Evolutionary conservation across 1,139 yeast species (phyloP).

Genomic region (Blastobotrys apis): DNA sequence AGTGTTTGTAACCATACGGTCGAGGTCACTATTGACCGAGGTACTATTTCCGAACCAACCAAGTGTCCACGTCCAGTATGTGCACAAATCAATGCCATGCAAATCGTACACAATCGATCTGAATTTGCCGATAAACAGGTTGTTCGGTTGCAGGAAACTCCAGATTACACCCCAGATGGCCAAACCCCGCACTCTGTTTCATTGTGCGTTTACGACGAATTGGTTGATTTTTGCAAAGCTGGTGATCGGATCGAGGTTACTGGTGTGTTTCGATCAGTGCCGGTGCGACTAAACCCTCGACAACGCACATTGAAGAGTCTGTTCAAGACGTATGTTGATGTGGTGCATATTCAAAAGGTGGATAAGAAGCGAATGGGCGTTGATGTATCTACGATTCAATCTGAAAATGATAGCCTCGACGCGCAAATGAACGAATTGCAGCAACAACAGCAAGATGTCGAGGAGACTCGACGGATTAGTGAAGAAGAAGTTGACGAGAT

Average conservation of each 20-base stretch:
- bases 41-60: slow-evolving; percentile 89
- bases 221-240: slow-evolving; percentile 91
- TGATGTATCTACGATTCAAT: slow-evolving; percentile 61
- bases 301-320: slow-evolving; percentile 79
- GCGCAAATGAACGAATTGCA: slow-evolving; percentile 26
- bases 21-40: slow-evolving; percentile 90
- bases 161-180: slow-evolving; percentile 97
- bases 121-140: slow-evolving; percentile 94
- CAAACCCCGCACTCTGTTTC: slow-evolving; percentile 98
- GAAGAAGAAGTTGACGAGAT: slow-evolving; percentile 67
- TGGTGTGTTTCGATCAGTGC: slow-evolving; percentile 89
- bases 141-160: slow-evolving; percentile 91
- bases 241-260: slow-evolving; percentile 97
- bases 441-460: slow-evolving; percentile 47
- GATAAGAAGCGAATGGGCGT: slow-evolving; percentile 78
- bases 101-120: slow-evolving; percentile 83
- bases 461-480: slow-evolving; percentile 66
- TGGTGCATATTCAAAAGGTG: slow-evolving; percentile 83
- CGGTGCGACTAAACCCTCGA: slow-evolving; percentile 81
- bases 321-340: slow-evolving; percentile 91
- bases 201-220: slow-evolving; percentile 89
- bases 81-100: slow-evolving; percentile 84
- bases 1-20: slow-evolving; percentile 91
- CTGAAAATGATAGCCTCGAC: slow-evolving; percentile 22
- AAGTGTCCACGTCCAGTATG: slow-evolving; percentile 88